Conservation (phyloP, 129 eudicot species). For the Scalesia atractyloides region DNA sequence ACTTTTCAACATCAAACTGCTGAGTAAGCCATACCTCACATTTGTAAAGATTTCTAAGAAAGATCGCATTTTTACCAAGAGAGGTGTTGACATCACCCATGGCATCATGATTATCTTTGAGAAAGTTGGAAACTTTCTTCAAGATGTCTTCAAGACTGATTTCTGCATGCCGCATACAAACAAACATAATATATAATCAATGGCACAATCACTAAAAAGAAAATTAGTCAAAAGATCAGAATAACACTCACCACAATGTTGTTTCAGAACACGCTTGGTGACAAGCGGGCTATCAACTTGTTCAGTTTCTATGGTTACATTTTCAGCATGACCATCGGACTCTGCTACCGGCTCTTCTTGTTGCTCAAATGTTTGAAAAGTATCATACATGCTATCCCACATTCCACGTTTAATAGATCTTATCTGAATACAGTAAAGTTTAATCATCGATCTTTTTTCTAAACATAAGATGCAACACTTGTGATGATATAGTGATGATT, state of each 20-base stretch:
- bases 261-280: slow-evolving; percentile 14
- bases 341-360: slow-evolving; percentile 27
- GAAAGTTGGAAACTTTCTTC: slow-evolving; percentile 51
- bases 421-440: slow-evolving; percentile 50
- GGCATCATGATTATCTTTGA: slow-evolving; percentile 39
- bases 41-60: slow-evolving; percentile 51
- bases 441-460: not conserved
- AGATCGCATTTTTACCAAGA: slow-evolving; percentile 40
- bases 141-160: slow-evolving; percentile 61
- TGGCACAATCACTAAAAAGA: slow-evolving; percentile 6
- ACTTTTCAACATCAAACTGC: slow-evolving; percentile 66
- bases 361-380: slow-evolving; percentile 47
- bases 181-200: slow-evolving; percentile 2
- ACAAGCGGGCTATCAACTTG: slow-evolving; percentile 26
- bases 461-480: slow-evolving; percentile 1
- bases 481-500: slow-evolving; percentile 12
- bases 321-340: slow-evolving; percentile 36
- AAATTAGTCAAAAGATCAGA: slow-evolving; percentile 2
- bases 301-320: slow-evolving; percentile 50
- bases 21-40: slow-evolving; percentile 72
- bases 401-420: slow-evolving; percentile 67
- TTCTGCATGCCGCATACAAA: slow-evolving; percentile 41
- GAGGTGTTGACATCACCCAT: slow-evolving; percentile 29
- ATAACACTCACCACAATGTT: slow-evolving; percentile 52
- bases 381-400: slow-evolving; percentile 82